phyloP scores from a whole-genome alignment of 2,329 filamentous ascomycete genomes.

The Cercospora sesami region DNA sequence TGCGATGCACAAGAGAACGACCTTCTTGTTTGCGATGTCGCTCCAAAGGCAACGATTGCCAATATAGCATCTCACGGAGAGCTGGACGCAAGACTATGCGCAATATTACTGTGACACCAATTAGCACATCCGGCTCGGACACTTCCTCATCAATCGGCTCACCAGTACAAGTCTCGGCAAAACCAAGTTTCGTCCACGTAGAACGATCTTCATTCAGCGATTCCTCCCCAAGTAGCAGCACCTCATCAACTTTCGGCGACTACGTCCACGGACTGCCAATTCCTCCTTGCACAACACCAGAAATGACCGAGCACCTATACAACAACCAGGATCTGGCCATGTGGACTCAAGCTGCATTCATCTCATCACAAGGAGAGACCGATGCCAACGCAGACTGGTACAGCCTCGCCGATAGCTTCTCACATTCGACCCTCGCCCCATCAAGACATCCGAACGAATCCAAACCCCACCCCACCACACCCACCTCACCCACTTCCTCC shows the following conservation, averaged over 20 bases:
- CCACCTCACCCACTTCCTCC: neutral
- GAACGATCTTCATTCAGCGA: neutral
- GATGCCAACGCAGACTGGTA: conserved; percentile 3
- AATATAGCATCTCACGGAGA: conserved; percentile 30
- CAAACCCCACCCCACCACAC: neutral
- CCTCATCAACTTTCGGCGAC: neutral
- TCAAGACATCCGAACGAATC: neutral
- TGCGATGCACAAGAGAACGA: conserved; percentile 27
- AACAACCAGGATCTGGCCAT: neutral
- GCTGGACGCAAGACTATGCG: conserved; percentile 26
- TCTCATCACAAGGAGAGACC: neutral
- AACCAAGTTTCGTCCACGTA: neutral
- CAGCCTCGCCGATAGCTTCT: conserved; percentile 1
- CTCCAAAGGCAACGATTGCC: conserved; percentile 25
- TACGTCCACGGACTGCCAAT: neutral
- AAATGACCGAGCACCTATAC: neutral
- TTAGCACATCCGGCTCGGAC: conserved; percentile 3
- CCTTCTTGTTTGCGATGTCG: conserved; percentile 29
- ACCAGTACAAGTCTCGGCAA: conserved; percentile 2
- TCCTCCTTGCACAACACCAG: neutral
- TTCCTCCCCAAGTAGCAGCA: neutral
- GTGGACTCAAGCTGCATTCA: conserved; percentile 8
- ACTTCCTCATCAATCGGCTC: conserved; percentile 12
- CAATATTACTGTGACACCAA: conserved; percentile 4
- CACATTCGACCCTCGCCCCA: neutral